phyloP scores from a whole-genome alignment of 129 eudicot genomes.

The Deinandra increscens region DNA sequence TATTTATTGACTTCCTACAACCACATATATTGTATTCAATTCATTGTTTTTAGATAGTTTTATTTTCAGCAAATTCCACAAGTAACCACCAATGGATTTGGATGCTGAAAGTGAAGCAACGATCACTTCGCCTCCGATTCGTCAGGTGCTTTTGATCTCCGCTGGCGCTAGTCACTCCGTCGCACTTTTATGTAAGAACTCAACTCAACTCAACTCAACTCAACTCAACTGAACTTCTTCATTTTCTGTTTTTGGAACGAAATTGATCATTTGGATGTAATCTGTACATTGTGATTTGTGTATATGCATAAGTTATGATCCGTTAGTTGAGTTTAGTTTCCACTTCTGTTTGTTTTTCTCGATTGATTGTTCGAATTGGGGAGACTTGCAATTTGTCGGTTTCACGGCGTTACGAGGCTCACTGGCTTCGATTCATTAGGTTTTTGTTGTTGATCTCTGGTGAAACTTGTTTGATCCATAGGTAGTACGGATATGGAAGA shows the following conservation, averaged over 20 bases:
- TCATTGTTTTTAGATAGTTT: neutral
- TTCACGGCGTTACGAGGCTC: too few species aligned
- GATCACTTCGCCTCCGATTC: constrained; percentile 24
- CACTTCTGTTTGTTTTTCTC: neutral
- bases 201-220: too few species aligned
- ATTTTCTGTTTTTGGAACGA: neutral
- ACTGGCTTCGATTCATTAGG: neutral
- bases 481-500: neutral
- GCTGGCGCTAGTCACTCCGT: constrained; percentile 98
- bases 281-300: constrained; percentile 4
- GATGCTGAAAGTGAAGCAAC: neutral
- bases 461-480: neutral
- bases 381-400: neutral
- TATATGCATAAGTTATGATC: neutral
- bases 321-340: neutral
- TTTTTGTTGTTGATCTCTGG: neutral
- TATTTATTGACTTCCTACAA: neutral
- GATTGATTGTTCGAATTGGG: too few species aligned
- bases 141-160: constrained; percentile 58
- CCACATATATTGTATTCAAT: constrained; percentile 13
- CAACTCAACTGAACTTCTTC: too few species aligned
- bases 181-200: constrained; percentile 76
- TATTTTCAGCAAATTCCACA: neutral
- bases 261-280: neutral
- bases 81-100: constrained; percentile 23